Conservation (phyloP, 2,329 filamentous ascomycete genomes). For the Elsinoe batatas region DNA sequence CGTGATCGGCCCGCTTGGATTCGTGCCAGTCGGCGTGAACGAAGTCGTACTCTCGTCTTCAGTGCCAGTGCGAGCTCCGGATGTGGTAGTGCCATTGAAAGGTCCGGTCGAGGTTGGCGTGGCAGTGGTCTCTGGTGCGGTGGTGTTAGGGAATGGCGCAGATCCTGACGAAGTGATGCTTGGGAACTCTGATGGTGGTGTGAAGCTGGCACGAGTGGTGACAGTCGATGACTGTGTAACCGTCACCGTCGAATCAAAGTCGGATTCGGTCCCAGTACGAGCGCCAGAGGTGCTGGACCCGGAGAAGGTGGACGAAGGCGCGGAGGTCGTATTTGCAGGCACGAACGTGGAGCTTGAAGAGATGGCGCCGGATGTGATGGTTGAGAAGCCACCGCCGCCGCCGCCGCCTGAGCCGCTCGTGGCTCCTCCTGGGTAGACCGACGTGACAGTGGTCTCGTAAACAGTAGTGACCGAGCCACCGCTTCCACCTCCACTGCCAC, state of each 20-base stretch:
- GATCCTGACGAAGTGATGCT: neutral
- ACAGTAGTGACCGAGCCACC: neutral
- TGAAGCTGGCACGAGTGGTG: slow-evolving; percentile 5
- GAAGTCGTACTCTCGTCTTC: neutral
- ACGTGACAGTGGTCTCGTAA: slow-evolving; percentile 1
- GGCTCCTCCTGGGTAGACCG: neutral
- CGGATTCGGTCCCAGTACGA: neutral
- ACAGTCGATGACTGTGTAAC: neutral
- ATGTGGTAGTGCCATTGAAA: slow-evolving; percentile 1
- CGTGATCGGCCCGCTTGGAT: slow-evolving; percentile 10
- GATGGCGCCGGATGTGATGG: neutral
- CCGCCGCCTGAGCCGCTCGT: slow-evolving; percentile 1
- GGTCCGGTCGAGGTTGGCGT: neutral
- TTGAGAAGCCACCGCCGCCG: neutral
- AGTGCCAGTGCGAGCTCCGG: neutral
- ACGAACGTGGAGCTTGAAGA: slow-evolving; percentile 1
- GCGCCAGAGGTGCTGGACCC: slow-evolving; percentile 8
- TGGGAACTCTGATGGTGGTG: slow-evolving; percentile 1
- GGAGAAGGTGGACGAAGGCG: slow-evolving; percentile 5
- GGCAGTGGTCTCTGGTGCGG: neutral
- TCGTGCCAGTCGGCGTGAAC: slow-evolving; percentile 12
- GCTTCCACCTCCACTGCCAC: neutral
- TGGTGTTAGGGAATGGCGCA: slow-evolving; percentile 3
- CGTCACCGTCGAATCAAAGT: slow-evolving; percentile 9
- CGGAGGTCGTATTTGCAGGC: slow-evolving; percentile 3